Percentiles rank a stretch among this genome's conserved stretches.
Conservation (phyloP, 23 red algal species). For the Pyropia haitanensis region DNA sequence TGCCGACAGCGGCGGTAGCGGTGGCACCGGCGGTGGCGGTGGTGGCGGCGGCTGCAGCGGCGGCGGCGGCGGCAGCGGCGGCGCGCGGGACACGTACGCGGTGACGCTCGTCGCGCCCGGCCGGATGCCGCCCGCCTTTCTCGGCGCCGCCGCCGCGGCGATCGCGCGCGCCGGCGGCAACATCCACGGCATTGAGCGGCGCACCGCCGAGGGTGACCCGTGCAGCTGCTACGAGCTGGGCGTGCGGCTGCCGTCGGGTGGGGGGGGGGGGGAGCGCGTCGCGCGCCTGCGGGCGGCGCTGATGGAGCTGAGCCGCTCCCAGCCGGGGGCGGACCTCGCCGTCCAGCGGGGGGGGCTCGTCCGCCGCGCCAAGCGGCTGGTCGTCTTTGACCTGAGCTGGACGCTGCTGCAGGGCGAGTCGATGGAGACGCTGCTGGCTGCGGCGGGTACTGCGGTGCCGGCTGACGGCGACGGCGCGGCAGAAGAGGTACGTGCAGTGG, state of each 20-base stretch:
- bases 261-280: neutral
- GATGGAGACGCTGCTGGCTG: slow-evolving; percentile 55
- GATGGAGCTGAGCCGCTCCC: slow-evolving; percentile 36
- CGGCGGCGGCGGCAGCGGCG: neutral
- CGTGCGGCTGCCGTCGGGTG: slow-evolving; percentile 13
- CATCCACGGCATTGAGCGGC: slow-evolving; percentile 30
- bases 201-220: slow-evolving; percentile 28
- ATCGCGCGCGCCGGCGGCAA: slow-evolving; percentile 15
- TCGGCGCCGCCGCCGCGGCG: slow-evolving; percentile 13
- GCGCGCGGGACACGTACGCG: slow-evolving; percentile 14
- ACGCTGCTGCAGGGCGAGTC: slow-evolving; percentile 85
- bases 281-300: slow-evolving; percentile 7
- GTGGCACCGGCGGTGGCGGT: neutral
- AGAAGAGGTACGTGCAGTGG: neutral
- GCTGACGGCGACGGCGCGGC: neutral
- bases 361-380: slow-evolving; percentile 81
- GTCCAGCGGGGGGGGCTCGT: slow-evolving; percentile 56
- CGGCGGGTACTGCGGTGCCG: slow-evolving; percentile 20
- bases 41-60: neutral
- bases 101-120: slow-evolving; percentile 39
- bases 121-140: slow-evolving; percentile 20
- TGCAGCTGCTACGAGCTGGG: slow-evolving; percentile 50
- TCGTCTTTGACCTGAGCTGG: slow-evolving; percentile 97
- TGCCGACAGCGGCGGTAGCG: neutral
- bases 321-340: slow-evolving; percentile 58